phyloP scores from a whole-genome alignment of 371 early-diverging fungal species.

The Syncephalastrum monosporum region DNA sequence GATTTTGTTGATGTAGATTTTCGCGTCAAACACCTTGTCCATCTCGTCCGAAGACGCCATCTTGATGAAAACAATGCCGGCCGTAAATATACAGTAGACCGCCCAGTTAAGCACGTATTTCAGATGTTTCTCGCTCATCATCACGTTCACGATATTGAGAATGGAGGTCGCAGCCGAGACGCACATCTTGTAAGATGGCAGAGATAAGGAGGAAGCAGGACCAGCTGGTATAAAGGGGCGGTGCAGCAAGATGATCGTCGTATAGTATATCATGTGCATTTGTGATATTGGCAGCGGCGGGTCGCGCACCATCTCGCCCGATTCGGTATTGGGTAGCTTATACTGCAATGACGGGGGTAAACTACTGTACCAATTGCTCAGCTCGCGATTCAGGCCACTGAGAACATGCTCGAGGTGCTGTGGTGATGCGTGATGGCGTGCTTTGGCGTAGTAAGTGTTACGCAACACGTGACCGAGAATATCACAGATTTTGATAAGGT shows the following conservation, averaged over 20 bases:
- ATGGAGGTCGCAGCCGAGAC: conserved; percentile 48
- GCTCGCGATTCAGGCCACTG: conserved; percentile 31
- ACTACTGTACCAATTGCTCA: conserved; percentile 44
- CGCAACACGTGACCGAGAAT: conserved; percentile 46
- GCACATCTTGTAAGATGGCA: conserved; percentile 45
- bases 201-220: conserved; percentile 17
- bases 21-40: conserved; percentile 24
- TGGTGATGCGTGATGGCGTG: conserved; percentile 19
- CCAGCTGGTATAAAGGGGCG: conserved; percentile 41
- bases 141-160: conserved; percentile 36
- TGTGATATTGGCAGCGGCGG: conserved; percentile 36
- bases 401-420: conserved; percentile 32
- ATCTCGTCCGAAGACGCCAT: conserved; percentile 28
- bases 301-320: conserved; percentile 2
- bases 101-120: conserved; percentile 35
- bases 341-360: conserved; percentile 43
- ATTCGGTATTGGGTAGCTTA: conserved; percentile 11
- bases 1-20: conserved; percentile 31
- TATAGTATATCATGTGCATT: conserved; percentile 45
- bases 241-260: conserved; percentile 39
- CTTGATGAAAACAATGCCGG: conserved; percentile 38
- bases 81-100: conserved; percentile 42
- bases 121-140: conserved; percentile 31
- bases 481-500: conserved; percentile 37
- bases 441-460: conserved; percentile 43